Base-by-base conservation (phyloP, 2,329 filamentous ascomycete genomes). In the Alternaria triticina region DNA sequence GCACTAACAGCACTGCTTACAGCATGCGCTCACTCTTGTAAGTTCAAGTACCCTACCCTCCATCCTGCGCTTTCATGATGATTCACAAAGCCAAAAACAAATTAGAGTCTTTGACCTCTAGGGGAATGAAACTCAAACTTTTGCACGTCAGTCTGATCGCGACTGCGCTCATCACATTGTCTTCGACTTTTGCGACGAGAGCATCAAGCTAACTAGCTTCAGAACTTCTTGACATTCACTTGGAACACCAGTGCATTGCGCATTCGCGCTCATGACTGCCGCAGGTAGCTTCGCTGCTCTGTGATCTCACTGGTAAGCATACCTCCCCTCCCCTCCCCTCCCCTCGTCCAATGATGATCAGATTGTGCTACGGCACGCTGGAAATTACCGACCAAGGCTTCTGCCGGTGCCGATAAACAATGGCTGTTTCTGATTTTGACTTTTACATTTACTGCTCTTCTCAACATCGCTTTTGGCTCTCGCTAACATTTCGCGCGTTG, bases 51-150 rank as follows among this genome's bases (percentile, higher is more conserved):
- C 50, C 13, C 17, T 23, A 27, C 20, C 28, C 50, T 59, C 45
- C 50, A 54, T 52, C 55, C 54, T 57, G 58, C 65, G 59, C 62
- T 65, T 72, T 71, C 64, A 75, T 78, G 79, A 81, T 81, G 79
- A 81, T 73, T 78, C 71, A 76, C 71, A 77, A 77, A 79, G 77
- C 77, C 75, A 74, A 74, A 72, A 77, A 75, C 78, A 81, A 81
- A 81, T 79, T 81, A 81, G 79, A 81, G 79, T 81, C 79, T 81
- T 81, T 81, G 79, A 81, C 78, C 79, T 74, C 70, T 47, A 64
- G 73, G 70, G 78, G 78, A 77, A 80, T 81, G 79, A 81, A 81
- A 81, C 77, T 77, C 64, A 64, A 67, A 76, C 77, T 80, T 79
- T 79, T 79, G 78, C 79, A 81, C 79, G 79, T 81, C 79, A 81